These are phyloP conservation scores for Aspergillus steynii DNA, from an alignment of 495 filamentous ascomycete genomes.

Conservation along the genomic window DNA sequence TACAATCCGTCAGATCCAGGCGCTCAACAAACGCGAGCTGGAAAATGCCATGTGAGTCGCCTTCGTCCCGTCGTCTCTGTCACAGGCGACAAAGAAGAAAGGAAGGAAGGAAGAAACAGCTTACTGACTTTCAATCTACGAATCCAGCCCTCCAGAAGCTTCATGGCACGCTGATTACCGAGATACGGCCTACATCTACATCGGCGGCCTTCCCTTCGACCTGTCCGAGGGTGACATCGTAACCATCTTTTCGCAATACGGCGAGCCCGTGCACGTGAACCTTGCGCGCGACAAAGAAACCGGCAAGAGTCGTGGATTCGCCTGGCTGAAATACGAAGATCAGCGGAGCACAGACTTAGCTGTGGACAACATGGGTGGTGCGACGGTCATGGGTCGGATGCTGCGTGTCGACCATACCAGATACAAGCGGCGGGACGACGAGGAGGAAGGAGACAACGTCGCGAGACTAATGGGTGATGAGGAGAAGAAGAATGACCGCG, in stretches of 20 bases:
- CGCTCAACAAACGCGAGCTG: slow-evolving; percentile 93
- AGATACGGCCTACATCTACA: slow-evolving; percentile 95
- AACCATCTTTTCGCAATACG: slow-evolving; percentile 96
- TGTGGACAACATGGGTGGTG: slow-evolving; percentile 91
- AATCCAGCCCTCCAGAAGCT: slow-evolving; percentile 66
- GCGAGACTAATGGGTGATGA: slow-evolving; percentile 40
- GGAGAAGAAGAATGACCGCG: slow-evolving; percentile 16
- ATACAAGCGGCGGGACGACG: slow-evolving; percentile 86
- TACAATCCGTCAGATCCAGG: slow-evolving; percentile 84
- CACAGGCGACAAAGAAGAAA: background rate
- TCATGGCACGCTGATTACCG: slow-evolving; percentile 98
- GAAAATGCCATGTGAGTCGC: slow-evolving; percentile 70
- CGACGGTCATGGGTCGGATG: slow-evolving; percentile 75
- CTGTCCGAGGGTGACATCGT: slow-evolving; percentile 94
- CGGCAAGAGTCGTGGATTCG: slow-evolving; percentile 90
- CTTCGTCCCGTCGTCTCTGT: background rate
- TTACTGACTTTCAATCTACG: slow-evolving; percentile 19
- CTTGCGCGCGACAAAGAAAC: slow-evolving; percentile 92
- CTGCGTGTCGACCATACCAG: slow-evolving; percentile 89
- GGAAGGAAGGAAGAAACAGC: background rate
- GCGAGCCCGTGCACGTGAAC: slow-evolving; percentile 89
- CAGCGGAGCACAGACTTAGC: slow-evolving; percentile 94
- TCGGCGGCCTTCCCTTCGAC: slow-evolving; percentile 91
- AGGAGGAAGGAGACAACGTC: slow-evolving; percentile 66
- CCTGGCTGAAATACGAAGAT: slow-evolving; percentile 97